phyloP scores from a whole-genome alignment of 768 basidiomycete genomes.

The Dioszegia hungarica region DNA sequence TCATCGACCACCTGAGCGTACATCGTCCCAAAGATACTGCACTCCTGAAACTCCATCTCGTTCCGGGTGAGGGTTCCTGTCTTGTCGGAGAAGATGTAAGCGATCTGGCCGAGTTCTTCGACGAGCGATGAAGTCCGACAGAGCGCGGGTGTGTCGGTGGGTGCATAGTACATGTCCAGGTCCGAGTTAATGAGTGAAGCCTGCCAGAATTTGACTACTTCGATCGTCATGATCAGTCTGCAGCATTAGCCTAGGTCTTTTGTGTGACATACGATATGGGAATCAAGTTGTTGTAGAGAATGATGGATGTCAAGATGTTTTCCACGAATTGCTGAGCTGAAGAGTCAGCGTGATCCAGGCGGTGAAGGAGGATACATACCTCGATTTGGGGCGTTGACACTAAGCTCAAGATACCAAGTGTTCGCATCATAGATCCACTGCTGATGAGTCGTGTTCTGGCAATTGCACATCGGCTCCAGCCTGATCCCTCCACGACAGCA shows the following conservation, averaged over 20 bases:
- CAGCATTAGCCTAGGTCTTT: not conserved
- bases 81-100: slow-evolving; percentile 50
- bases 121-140: slow-evolving; percentile 98
- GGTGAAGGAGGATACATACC: slow-evolving; percentile 68
- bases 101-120: slow-evolving; percentile 94
- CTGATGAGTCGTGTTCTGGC: not conserved
- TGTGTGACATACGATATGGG: slow-evolving; percentile 68
- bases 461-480: too few relatives aligned
- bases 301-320: slow-evolving; percentile 96
- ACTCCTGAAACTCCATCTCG: slow-evolving; percentile 95
- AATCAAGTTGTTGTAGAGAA: slow-evolving; percentile 97
- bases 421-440: slow-evolving; percentile 79
- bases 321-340: slow-evolving; percentile 21
- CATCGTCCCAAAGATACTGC: slow-evolving; percentile 77
- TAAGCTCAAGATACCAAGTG: slow-evolving; percentile 81
- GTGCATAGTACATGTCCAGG: slow-evolving; percentile 95
- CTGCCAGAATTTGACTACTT: slow-evolving; percentile 97
- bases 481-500: too few relatives aligned
- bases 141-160: slow-evolving; percentile 90
- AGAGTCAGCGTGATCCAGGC: slow-evolving; percentile 9
- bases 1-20: slow-evolving; percentile 93
- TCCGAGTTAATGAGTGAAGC: slow-evolving; percentile 95
- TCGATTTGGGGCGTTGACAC: slow-evolving; percentile 49
- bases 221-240: slow-evolving; percentile 93
- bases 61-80: slow-evolving; percentile 83